phyloP scores from a whole-genome alignment of 257 asterid species.

The Eustoma russellianum region DNA sequence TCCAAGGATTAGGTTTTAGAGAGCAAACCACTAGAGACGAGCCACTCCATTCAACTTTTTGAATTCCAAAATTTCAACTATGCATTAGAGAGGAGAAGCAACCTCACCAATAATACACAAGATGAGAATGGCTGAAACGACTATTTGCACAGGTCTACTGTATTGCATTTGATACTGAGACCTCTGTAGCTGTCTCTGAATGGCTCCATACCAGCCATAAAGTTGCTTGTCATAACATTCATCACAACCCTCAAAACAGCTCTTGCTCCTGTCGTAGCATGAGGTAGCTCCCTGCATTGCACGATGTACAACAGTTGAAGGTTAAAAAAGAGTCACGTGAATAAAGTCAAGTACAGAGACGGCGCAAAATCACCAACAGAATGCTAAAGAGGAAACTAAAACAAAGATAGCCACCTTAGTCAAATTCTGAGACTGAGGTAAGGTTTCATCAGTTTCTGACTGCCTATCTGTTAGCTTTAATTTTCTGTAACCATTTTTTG shows the following conservation, averaged over 20 bases:
- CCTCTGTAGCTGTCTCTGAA: slow-evolving; percentile 82
- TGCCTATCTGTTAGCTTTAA: slow-evolving; percentile 41
- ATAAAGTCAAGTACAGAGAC: not conserved
- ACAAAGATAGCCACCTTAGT: slow-evolving; percentile 38
- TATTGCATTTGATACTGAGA: slow-evolving; percentile 81
- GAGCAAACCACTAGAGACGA: too few species aligned
- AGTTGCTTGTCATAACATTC: slow-evolving; percentile 61
- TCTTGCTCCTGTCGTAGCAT: slow-evolving; percentile 59
- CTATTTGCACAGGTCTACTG: slow-evolving; percentile 59
- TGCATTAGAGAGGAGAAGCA: not conserved
- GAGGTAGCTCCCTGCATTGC: slow-evolving; percentile 34
- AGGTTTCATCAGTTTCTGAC: slow-evolving; percentile 32
- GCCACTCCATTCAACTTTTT: too few species aligned
- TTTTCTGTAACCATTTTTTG: slow-evolving; percentile 75
- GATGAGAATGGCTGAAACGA: slow-evolving; percentile 40
- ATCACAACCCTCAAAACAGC: slow-evolving; percentile 59
- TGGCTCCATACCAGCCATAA: slow-evolving; percentile 70
- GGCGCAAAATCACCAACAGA: not conserved
- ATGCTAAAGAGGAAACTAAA: slow-evolving; percentile 4
- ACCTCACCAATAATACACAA: slow-evolving; percentile 72
- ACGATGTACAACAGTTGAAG: not conserved
- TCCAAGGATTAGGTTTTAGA: too few species aligned
- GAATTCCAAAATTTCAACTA: too few species aligned
- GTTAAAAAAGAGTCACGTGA: not conserved
- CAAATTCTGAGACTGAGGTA: slow-evolving; percentile 51